Evolutionary conservation across 1,284 basidiomycete species (phyloP).

Genomic region (Pyrrhoderma noxium): DNA sequence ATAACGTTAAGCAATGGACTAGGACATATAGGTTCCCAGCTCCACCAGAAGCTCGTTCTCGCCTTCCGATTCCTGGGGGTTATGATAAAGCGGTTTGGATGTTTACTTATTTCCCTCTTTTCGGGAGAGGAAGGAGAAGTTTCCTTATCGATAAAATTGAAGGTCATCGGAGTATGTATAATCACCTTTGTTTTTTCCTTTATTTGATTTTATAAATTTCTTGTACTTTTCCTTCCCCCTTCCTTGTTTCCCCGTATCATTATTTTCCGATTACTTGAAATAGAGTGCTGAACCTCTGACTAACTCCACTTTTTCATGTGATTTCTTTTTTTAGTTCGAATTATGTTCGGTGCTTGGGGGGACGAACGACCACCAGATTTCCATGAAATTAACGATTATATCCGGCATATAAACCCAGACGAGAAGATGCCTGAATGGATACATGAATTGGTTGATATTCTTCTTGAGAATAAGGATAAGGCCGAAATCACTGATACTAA

Average conservation of each 20-base stretch:
- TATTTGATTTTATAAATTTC: neutral
- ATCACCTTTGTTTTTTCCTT: neutral
- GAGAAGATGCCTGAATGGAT: constrained; percentile 13
- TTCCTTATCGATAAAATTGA: constrained; percentile 12
- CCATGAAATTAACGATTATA: constrained; percentile 14
- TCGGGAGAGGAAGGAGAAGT: constrained; percentile 6
- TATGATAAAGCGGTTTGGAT: constrained; percentile 13
- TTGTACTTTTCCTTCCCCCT: no score
- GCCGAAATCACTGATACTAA: constrained; percentile 3
- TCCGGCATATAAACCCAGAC: constrained; percentile 3
- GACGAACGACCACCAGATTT: constrained; percentile 4
- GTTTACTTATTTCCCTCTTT: constrained; percentile 1
- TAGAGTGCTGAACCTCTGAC: no score
- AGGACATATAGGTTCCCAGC: constrained; percentile 10
- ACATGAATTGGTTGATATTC: constrained; percentile 2
- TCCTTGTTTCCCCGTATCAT: no score
- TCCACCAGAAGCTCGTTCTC: constrained; percentile 9
- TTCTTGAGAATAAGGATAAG: constrained; percentile 5
- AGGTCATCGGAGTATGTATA: constrained; percentile 15
- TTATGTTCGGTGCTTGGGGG: constrained; percentile 14
- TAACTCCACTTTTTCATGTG: no score
- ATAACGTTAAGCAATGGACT: constrained; percentile 7
- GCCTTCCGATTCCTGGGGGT: constrained; percentile 15
- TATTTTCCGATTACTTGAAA: neutral
- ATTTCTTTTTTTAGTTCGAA: constrained; percentile 2